Percentiles rank a stretch among this genome's conserved stretches.
Conservation (phyloP, 495 filamentous ascomycete genomes). For the Podospora anserina region DNA sequence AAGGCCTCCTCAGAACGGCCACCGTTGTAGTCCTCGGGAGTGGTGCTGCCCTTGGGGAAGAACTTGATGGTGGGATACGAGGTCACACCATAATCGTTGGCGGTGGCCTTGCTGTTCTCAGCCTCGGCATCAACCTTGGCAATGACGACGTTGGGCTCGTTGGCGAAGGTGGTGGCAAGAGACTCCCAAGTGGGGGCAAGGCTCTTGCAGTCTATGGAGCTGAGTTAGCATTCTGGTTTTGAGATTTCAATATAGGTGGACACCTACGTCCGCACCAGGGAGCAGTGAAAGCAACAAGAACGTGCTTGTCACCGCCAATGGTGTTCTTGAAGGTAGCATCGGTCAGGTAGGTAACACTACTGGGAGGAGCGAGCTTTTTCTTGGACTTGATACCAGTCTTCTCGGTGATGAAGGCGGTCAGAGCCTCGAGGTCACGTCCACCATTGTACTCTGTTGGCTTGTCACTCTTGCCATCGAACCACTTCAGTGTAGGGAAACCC, state of each 20-base stretch:
- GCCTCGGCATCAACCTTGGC: conserved; percentile 95
- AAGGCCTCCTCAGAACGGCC: conserved; percentile 76
- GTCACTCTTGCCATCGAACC: conserved; percentile 95
- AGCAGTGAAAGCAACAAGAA: conserved; percentile 93
- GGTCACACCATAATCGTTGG: conserved; percentile 71
- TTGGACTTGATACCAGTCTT: conserved; percentile 83
- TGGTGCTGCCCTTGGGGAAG: conserved; percentile 85
- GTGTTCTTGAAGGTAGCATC: conserved; percentile 72
- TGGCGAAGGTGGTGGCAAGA: conserved; percentile 75
- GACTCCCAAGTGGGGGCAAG: conserved; percentile 90
- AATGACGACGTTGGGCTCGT: conserved; percentile 73
- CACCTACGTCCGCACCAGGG: conserved; percentile 95
- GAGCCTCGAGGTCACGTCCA: conserved; percentile 81
- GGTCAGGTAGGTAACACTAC: conserved; percentile 73
- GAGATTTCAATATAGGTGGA: conserved; percentile 9
- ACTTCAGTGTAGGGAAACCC: conserved; percentile 96
- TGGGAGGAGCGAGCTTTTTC: conserved; percentile 63
- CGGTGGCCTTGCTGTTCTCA: conserved; percentile 72
- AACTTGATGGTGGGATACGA: conserved; percentile 97
- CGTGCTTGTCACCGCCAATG: conserved; percentile 83
- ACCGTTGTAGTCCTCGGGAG: conserved; percentile 67
- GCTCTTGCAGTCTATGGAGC: conserved; percentile 83
- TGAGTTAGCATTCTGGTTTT: conserved; percentile 26
- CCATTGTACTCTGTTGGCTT: conserved; percentile 81
- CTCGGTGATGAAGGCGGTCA: conserved; percentile 75